phyloP scores from a whole-genome alignment of 192 early-diverging fungal genomes.

The Backusella westeae region DNA sequence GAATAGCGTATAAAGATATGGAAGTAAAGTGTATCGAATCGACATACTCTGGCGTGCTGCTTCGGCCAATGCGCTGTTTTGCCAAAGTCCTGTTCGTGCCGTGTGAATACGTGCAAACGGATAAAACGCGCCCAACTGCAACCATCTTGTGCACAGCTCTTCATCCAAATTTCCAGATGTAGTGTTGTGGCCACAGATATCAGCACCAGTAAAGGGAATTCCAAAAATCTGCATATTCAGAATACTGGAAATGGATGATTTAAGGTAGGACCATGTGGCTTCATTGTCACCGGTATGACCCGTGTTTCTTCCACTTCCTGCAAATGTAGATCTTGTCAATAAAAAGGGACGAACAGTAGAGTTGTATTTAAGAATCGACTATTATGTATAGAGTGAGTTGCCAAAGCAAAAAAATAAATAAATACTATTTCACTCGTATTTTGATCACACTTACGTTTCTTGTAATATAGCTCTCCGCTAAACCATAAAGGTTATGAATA shows the following conservation, averaged over 20 bases:
- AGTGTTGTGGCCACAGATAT: slow-evolving; percentile 58
- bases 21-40: slow-evolving; percentile 58
- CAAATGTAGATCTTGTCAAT: slow-evolving; percentile 62
- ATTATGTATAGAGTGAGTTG: neutral
- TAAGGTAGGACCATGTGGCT: slow-evolving; percentile 54
- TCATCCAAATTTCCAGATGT: slow-evolving; percentile 39
- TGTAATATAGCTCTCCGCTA: slow-evolving; percentile 24
- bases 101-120: slow-evolving; percentile 60
- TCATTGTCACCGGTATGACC: slow-evolving; percentile 55
- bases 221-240: slow-evolving; percentile 69
- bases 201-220: slow-evolving; percentile 65
- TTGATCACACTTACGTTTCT: slow-evolving; percentile 7
- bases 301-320: slow-evolving; percentile 51
- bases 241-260: slow-evolving; percentile 57
- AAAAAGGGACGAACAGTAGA: slow-evolving; percentile 46
- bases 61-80: slow-evolving; percentile 48
- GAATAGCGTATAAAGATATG: slow-evolving; percentile 60
- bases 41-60: slow-evolving; percentile 46
- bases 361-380: slow-evolving; percentile 16
- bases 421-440: neutral
- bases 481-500: slow-evolving; percentile 33
- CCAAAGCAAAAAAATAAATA: neutral
- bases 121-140: slow-evolving; percentile 51
- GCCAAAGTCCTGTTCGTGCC: slow-evolving; percentile 23
- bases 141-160: slow-evolving; percentile 67